These are phyloP conservation scores for Blastobotrys petasosporus DNA, from an alignment of 1,139 yeast species.

Conservation along the genomic window DNA sequence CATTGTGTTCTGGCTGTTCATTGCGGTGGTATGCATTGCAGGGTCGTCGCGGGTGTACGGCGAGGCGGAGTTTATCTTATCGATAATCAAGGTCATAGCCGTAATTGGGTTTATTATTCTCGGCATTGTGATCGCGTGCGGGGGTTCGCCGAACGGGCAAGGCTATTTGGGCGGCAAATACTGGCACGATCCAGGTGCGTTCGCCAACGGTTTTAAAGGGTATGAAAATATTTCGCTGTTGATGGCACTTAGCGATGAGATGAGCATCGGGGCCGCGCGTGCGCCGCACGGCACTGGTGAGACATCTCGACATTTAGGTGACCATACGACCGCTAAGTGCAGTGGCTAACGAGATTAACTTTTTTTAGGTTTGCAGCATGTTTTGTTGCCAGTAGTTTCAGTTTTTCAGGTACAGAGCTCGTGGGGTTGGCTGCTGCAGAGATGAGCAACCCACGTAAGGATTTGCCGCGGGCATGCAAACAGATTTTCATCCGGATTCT, in stretches of 20 bases:
- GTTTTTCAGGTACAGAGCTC: conserved; percentile 77
- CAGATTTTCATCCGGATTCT: conserved; percentile 68
- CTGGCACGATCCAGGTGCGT: conserved; percentile 64
- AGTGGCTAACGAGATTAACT: too few species aligned
- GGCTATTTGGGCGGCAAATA: conserved; percentile 54
- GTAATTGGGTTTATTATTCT: conserved; percentile 57
- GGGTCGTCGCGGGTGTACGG: conserved; percentile 74
- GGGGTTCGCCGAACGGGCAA: conserved; percentile 56
- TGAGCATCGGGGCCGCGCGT: too few species aligned
- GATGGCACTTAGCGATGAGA: too few species aligned
- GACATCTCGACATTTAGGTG: too few species aligned
- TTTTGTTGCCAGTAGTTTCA: conserved; percentile 37
- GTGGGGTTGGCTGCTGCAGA: conserved; percentile 82
- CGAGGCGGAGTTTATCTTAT: conserved; percentile 62
- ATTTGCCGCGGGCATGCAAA: conserved; percentile 60
- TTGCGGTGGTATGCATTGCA: conserved; percentile 53
- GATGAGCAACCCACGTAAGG: conserved; percentile 61
- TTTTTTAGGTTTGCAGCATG: conserved; percentile 1
- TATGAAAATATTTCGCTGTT: conserved; percentile 19
- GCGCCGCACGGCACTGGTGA: too few species aligned
- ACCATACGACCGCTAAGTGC: too few species aligned
- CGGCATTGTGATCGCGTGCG: conserved; percentile 53
- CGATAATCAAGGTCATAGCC: conserved; percentile 54
- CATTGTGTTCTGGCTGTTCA: conserved; percentile 54
- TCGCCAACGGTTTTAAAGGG: conserved; percentile 66